Base-by-base conservation (phyloP, 139 green algal genomes). In the Coelastrella sp. region DNA sequence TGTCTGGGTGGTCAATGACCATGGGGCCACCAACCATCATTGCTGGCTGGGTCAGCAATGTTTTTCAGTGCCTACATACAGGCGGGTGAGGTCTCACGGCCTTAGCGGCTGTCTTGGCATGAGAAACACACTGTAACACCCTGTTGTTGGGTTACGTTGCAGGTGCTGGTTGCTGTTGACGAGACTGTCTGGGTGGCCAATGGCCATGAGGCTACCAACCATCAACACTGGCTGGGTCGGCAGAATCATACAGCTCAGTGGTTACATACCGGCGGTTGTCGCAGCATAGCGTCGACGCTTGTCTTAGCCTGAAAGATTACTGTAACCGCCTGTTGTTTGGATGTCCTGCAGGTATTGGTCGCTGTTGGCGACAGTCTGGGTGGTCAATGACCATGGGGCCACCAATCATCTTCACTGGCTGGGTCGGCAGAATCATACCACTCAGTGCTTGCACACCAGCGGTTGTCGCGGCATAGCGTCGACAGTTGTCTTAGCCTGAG, bases 81-180 rank as follows among this genome's bases (percentile, higher is more conserved):
- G n/a, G n/a, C n/a, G n/a, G n/a, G n/a, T n/a, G n/a, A n/a, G n/a
- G n/a, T n/a, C n/a, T n/a, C n/a, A n/a, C n/a, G n/a, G n/a, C n/a
- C n/a, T n/a, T n/a, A n/a, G n/a, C n/a, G n/a, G n/a, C n/a, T 47
- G 32, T 47, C 32, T 47, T 47, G 1, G 19, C 17, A 1, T 82
- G 23, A 11, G 5, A 54, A 57, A 2, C 78, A n/a, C 10, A 47
- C 17, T 17, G 78, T 17, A 56, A 14, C 68, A 4, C 8, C 23
- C 7, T 73, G 80, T 5, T 19, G n/a, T 74, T 58, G 60, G 64
- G 58, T 57, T 85, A 0, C 4, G 14, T 0, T 88, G 47, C 65
- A 97, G 94, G 95, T 97, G 64, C 89, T 98, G 19, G 86, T 97
- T 61, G 96, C 91, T 14, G 88, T 92, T 11, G 94, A 92, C 17